Evolutionary conservation across 2,329 filamentous ascomycete genomes (phyloP).

Genomic region (Epichloe gansuensis): DNA sequence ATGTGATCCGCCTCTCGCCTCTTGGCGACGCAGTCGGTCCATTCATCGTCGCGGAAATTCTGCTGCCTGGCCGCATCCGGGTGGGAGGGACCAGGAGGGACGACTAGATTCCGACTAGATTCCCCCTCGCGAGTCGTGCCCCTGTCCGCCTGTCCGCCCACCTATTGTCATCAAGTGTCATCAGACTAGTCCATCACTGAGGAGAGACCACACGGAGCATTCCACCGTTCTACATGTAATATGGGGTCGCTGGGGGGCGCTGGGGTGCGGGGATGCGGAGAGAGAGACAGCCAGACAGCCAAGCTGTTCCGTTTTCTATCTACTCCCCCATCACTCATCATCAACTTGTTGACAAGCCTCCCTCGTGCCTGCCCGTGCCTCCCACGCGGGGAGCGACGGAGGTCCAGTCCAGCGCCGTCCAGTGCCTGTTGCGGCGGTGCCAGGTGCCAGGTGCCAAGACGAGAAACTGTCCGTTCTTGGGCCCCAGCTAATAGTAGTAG

Average conservation of each 20-base stretch:
- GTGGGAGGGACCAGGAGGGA: too few relatives aligned
- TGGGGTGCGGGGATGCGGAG: slow-evolving; percentile 5
- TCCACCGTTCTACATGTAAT: background rate
- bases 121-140: too few relatives aligned
- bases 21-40: slow-evolving; percentile 6
- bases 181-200: background rate
- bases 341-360: background rate
- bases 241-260: background rate
- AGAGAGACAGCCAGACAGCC: background rate
- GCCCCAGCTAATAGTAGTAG: background rate
- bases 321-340: background rate
- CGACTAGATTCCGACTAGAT: too few relatives aligned
- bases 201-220: background rate
- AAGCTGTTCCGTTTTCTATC: background rate
- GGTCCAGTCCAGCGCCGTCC: background rate
- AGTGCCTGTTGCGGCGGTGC: too few relatives aligned
- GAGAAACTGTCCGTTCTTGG: background rate
- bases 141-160: background rate
- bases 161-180: background rate
- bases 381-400: too few relatives aligned
- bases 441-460: background rate
- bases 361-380: too few relatives aligned
- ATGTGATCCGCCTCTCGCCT: background rate
- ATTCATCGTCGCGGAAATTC: slow-evolving; percentile 16
- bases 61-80: slow-evolving; percentile 16